These are phyloP conservation scores for Phytophthora sp. DNA, from an alignment of 352 stramenopile species.

Conservation along the genomic window DNA sequence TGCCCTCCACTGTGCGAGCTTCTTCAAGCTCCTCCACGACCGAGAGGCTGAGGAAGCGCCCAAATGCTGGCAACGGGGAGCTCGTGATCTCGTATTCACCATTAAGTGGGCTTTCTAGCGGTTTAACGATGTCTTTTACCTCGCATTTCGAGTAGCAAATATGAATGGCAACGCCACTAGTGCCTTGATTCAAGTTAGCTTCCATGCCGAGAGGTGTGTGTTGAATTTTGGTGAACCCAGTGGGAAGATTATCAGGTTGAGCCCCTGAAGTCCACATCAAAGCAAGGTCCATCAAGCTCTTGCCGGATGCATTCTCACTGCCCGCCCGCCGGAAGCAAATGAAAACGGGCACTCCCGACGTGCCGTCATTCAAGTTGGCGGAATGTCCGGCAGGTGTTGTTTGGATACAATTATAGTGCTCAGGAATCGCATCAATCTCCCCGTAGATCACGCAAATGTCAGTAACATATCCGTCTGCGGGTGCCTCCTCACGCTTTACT, in stretches of 20 bases:
- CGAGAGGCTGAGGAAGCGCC: conserved; percentile 64
- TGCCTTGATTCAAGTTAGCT: conserved; percentile 86
- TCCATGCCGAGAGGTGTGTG: conserved; percentile 89
- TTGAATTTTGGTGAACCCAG: conserved; percentile 83
- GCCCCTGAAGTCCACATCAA: conserved; percentile 81
- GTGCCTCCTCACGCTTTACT: conserved; percentile 67
- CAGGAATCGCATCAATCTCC: conserved; percentile 84
- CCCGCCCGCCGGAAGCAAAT: conserved; percentile 72
- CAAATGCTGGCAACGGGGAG: conserved; percentile 44
- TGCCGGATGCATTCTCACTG: conserved; percentile 33
- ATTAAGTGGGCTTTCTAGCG: conserved; percentile 72
- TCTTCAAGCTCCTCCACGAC: conserved; percentile 62
- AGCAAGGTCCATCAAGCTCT: conserved; percentile 74
- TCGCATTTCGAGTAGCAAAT: conserved; percentile 76
- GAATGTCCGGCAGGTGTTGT: conserved; percentile 71
- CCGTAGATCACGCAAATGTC: conserved; percentile 88
- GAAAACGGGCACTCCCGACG: conserved; percentile 75
- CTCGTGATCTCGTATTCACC: conserved; percentile 81
- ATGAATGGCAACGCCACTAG: conserved; percentile 74
- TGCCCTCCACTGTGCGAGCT: conserved; percentile 62
- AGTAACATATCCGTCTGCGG: conserved; percentile 57
- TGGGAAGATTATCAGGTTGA: conserved; percentile 63
- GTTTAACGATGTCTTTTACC: conserved; percentile 51
- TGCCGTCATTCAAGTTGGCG: conserved; percentile 87
- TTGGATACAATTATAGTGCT: conserved; percentile 77